Evolutionary conservation across 1,284 basidiomycete genomes (phyloP).

Genomic region (Uromyces viciae-fabae): DNA sequence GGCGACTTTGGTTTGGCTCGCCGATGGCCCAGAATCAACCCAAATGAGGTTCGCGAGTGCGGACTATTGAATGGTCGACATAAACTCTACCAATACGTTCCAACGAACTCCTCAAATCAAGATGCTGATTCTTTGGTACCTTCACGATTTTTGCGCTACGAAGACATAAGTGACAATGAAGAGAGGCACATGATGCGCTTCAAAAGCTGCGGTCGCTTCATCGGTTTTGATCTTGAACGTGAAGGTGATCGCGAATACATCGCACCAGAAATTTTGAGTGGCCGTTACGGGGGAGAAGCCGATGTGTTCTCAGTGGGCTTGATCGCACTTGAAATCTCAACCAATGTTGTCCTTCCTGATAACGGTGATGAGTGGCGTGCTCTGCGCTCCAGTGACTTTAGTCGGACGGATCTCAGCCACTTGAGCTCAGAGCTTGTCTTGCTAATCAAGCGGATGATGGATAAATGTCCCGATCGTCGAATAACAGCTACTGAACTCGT

Average conservation of each 20-base stretch:
- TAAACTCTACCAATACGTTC: constrained; percentile 19
- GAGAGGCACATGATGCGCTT: constrained; percentile 65
- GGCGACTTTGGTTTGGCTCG: constrained; percentile 97
- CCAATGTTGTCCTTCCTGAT: constrained; percentile 94
- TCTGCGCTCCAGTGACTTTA: constrained; percentile 84
- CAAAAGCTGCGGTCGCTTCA: constrained; percentile 51
- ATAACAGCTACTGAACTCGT: constrained; percentile 27
- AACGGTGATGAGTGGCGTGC: constrained; percentile 94
- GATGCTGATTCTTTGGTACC: neutral
- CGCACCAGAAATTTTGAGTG: constrained; percentile 93
- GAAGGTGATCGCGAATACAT: constrained; percentile 98
- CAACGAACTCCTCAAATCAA: constrained; percentile 6
- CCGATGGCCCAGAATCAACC: constrained; percentile 50
- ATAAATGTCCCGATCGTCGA: constrained; percentile 48
- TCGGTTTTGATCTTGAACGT: constrained; percentile 70
- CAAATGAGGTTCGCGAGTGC: constrained; percentile 14
- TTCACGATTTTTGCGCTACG: constrained; percentile 46
- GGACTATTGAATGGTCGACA: constrained; percentile 18
- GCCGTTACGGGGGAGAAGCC: constrained; percentile 83
- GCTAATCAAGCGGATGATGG: constrained; percentile 56
- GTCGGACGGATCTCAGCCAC: constrained; percentile 71
- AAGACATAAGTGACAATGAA: constrained; percentile 11
- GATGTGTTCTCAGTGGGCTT: constrained; percentile 98
- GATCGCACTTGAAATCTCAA: constrained; percentile 88
- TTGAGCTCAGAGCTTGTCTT: constrained; percentile 69